A percentile compares a stretch with the other conserved stretches of the same genome.
Conservation (phyloP, 208 protist genomes). For the Wallacemonas sp. region DNA sequence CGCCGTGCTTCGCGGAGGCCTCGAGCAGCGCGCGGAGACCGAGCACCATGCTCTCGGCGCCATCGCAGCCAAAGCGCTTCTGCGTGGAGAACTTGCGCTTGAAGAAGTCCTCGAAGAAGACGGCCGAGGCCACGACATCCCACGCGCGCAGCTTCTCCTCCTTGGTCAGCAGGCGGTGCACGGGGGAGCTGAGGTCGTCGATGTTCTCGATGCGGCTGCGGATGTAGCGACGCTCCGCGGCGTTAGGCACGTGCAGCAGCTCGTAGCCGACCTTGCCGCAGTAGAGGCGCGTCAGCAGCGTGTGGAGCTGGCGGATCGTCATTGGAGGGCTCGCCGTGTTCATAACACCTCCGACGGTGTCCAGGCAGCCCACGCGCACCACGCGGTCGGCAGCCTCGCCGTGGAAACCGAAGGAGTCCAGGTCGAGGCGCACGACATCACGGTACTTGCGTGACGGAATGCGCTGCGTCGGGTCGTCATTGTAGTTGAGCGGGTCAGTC, state of each 20-base stretch:
- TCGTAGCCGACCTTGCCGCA: constrained; percentile 92
- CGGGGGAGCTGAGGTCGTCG: constrained; percentile 33
- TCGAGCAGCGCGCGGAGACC: constrained; percentile 95
- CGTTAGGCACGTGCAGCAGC: constrained; percentile 95
- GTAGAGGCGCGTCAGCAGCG: constrained; percentile 83
- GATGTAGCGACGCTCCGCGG: constrained; percentile 89
- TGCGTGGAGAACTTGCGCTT: constrained; percentile 94
- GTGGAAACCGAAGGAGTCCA: constrained; percentile 85
- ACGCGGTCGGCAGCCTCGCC: constrained; percentile 61
- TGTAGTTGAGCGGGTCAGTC: constrained; percentile 81
- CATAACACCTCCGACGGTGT: constrained; percentile 74
- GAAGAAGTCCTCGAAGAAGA: constrained; percentile 96
- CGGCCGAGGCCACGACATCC: constrained; percentile 90
- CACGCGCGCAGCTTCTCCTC: constrained; percentile 90
- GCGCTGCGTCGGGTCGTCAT: constrained; percentile 44
- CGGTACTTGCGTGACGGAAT: constrained; percentile 57
- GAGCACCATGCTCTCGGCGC: constrained; percentile 95
- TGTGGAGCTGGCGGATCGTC: constrained; percentile 80
- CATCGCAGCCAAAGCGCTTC: constrained; percentile 98
- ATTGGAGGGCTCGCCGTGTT: constrained; percentile 61
- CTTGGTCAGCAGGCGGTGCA: constrained; percentile 56
- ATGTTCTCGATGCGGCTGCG: constrained; percentile 90
- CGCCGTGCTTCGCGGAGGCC: constrained; percentile 75
- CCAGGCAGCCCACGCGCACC: constrained; percentile 82
- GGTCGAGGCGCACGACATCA: constrained; percentile 69